These are phyloP conservation scores for Vaucheria bursata DNA, from an alignment of 352 stramenopile species.

Conservation along the genomic window DNA sequence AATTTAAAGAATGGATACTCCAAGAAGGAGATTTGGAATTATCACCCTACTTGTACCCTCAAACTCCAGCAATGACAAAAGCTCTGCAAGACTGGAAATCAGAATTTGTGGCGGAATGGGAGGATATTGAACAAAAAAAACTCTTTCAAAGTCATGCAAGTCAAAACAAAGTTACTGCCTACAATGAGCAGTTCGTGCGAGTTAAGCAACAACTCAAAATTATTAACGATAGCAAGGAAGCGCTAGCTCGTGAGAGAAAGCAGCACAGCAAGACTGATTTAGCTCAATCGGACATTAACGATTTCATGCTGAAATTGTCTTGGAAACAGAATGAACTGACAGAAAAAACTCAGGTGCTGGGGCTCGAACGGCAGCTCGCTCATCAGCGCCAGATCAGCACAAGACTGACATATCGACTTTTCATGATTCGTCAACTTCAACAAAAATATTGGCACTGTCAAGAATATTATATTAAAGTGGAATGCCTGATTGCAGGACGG, in stretches of 20 bases:
- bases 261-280: conserved; percentile 4
- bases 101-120: conserved; percentile 1
- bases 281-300: too few relatives aligned
- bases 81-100: background rate
- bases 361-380: background rate
- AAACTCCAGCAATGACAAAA: background rate
- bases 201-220: background rate
- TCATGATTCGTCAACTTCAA: background rate
- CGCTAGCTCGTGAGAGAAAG: background rate
- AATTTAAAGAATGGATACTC: background rate
- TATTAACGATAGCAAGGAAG: background rate
- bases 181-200: background rate
- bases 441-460: background rate
- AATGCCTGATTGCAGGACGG: background rate
- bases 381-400: background rate
- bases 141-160: background rate
- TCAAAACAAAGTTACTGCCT: background rate
- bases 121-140: background rate
- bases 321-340: background rate
- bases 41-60: background rate
- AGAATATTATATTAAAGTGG: background rate
- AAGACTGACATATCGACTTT: background rate
- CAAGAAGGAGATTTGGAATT: background rate
- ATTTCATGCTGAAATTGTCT: background rate
- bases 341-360: background rate